Percentiles rank a stretch among this genome's conserved stretches.
phyloP scores from a whole-genome alignment of 371 early-diverging fungal species.

The Lichtheimia ramosa region DNA sequence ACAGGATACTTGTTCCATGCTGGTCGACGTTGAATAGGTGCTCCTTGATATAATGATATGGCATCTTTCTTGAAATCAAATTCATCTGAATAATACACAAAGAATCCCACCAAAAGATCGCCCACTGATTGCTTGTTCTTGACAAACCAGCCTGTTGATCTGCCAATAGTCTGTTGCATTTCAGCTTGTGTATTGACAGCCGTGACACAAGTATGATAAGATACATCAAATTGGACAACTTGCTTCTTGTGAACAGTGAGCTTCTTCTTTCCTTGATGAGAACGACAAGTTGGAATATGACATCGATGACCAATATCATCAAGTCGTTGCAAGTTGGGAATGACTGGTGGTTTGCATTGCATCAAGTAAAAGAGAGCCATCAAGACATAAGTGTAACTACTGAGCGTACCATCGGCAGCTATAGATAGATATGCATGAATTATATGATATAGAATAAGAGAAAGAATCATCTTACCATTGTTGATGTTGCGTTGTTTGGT shows the following conservation, averaged over 20 bases:
- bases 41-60: neutral
- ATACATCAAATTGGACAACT: neutral
- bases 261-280: neutral
- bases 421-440: neutral
- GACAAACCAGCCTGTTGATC: neutral
- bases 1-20: neutral
- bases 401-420: slow-evolving; percentile 15
- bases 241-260: neutral
- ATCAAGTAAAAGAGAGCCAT: slow-evolving; percentile 19
- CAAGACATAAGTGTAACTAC: slow-evolving; percentile 19
- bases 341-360: slow-evolving; percentile 9
- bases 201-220: slow-evolving; percentile 10
- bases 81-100: slow-evolving; percentile 3
- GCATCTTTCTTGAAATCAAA: neutral
- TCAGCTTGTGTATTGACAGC: neutral
- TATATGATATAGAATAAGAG: neutral
- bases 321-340: slow-evolving; percentile 15
- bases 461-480: slow-evolving; percentile 27
- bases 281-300: neutral
- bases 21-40: neutral
- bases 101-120: slow-evolving; percentile 8
- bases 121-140: neutral
- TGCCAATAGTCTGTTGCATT: neutral
- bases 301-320: neutral
- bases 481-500: slow-evolving; percentile 50